phyloP scores from a whole-genome alignment of 2,329 filamentous ascomycete species.

The Aschersonia sp. region DNA sequence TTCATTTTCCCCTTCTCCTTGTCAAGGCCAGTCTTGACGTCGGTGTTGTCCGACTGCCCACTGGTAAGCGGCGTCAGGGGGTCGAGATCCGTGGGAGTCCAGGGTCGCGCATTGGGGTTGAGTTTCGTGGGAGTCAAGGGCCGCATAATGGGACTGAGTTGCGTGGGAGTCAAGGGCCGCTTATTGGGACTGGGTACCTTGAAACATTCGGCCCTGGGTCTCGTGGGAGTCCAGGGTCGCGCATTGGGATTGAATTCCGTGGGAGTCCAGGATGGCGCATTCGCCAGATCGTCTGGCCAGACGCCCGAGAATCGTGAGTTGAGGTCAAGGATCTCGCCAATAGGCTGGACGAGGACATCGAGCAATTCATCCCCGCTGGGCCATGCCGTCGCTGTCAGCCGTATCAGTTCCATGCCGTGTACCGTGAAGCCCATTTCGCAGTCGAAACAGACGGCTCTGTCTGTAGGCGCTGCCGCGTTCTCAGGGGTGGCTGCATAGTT shows the following conservation, averaged over 20 bases:
- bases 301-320: conserved; percentile 91
- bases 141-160: conserved; percentile 32
- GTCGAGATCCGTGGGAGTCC: too few relatives aligned
- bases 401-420: conserved; percentile 73
- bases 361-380: conserved; percentile 60
- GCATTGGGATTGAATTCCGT: conserved; percentile 1
- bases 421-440: conserved; percentile 98
- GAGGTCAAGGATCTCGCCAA: conserved; percentile 74
- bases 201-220: too few relatives aligned
- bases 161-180: too few relatives aligned
- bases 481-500: conserved; percentile 69
- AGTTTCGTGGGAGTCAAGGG: conserved; percentile 26
- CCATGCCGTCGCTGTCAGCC: conserved; percentile 81
- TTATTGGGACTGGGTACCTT: too few relatives aligned
- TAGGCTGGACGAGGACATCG: conserved; percentile 71
- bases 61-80: too few relatives aligned
- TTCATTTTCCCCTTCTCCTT: conserved; percentile 8
- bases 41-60: too few relatives aligned
- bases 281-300: conserved; percentile 57
- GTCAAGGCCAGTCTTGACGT: conserved; percentile 10
- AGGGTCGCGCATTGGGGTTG: conserved; percentile 1
- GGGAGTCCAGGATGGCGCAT: conserved; percentile 42
- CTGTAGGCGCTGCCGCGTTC: conserved; percentile 34
- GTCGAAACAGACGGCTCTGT: conserved; percentile 70
- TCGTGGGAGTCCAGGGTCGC: neutral